phyloP scores from a whole-genome alignment of 106 monocot species.

The Phalaenopsis equestris region DNA sequence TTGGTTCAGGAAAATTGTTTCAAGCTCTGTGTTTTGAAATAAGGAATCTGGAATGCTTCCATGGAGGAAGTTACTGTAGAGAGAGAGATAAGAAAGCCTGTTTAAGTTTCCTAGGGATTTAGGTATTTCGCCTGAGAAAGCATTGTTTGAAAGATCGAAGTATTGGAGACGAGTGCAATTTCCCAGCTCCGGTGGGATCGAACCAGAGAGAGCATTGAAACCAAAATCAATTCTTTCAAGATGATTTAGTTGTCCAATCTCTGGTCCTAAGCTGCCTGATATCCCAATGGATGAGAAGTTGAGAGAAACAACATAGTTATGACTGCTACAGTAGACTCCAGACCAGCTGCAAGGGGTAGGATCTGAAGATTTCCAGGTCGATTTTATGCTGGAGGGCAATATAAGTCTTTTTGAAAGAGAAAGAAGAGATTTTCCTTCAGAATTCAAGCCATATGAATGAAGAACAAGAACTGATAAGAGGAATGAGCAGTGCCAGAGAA shows the following conservation, averaged over 20 bases:
- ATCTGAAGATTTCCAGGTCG: constrained; percentile 51
- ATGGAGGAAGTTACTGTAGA: constrained; percentile 39
- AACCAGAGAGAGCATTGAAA: constrained; percentile 30
- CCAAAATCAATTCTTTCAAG: constrained; percentile 32
- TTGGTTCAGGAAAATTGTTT: constrained; percentile 34
- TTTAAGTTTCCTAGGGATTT: constrained; percentile 24
- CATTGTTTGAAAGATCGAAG: constrained; percentile 51
- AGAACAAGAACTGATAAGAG: constrained; percentile 21
- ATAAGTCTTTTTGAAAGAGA: constrained; percentile 33
- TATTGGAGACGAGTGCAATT: constrained; percentile 43
- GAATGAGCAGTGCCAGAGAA: constrained; percentile 16
- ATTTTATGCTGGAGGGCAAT: constrained; percentile 30
- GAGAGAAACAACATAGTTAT: constrained; percentile 24
- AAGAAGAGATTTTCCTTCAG: constrained; percentile 43
- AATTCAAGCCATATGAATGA: constrained; percentile 26
- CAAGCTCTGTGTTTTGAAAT: constrained; percentile 24
- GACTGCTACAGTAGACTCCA: constrained; percentile 30
- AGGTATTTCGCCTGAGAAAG: constrained; percentile 57
- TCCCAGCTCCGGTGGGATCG: constrained; percentile 53
- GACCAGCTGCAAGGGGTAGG: constrained; percentile 47
- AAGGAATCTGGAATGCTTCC: constrained; percentile 48
- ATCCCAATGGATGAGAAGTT: constrained; percentile 22
- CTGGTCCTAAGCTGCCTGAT: constrained; percentile 45
- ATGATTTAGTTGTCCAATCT: constrained; percentile 34
- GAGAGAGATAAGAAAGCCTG: constrained; percentile 28